These are phyloP conservation scores for Gaultheria prostrata DNA, from an alignment of 148 eudicot species.

Conservation along the genomic window DNA sequence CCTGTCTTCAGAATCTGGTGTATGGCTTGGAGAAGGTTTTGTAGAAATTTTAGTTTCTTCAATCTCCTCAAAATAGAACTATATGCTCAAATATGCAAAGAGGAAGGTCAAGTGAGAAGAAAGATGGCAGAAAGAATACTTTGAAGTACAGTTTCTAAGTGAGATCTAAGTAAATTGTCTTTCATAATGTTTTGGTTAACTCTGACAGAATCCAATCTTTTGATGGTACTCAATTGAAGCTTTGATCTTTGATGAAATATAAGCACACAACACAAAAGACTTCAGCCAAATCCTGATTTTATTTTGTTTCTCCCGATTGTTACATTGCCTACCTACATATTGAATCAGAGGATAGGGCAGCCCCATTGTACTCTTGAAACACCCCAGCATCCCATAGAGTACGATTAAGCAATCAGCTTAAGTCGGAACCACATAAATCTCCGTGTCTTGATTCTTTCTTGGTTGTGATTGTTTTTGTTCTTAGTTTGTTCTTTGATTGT, in stretches of 20 bases:
- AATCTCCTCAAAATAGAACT: not conserved
- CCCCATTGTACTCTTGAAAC: too few relatives aligned
- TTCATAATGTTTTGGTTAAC: not conserved
- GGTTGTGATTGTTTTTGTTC: too few relatives aligned
- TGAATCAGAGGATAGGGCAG: too few relatives aligned
- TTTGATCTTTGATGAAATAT: not conserved
- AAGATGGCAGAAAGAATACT: not conserved
- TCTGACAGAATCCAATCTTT: not conserved
- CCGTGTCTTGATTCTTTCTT: too few relatives aligned
- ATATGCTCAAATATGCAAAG: not conserved
- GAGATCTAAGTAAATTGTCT: conserved; percentile 2
- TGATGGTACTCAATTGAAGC: not conserved
- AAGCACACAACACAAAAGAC: not conserved
- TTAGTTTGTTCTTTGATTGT: too few relatives aligned
- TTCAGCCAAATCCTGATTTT: not conserved
- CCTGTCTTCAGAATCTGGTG: conserved; percentile 64
- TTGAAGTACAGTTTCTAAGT: not conserved
- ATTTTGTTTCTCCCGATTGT: not conserved
- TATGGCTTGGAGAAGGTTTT: conserved; percentile 89
- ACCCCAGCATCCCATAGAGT: too few relatives aligned
- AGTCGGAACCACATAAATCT: too few relatives aligned
- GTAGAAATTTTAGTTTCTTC: conserved; percentile 31
- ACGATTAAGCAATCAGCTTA: too few relatives aligned
- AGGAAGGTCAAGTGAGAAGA: not conserved
- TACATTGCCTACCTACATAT: not conserved